Base-by-base conservation (phyloP, 2,329 filamentous ascomycete species). In the Diaporthe amygdali region DNA sequence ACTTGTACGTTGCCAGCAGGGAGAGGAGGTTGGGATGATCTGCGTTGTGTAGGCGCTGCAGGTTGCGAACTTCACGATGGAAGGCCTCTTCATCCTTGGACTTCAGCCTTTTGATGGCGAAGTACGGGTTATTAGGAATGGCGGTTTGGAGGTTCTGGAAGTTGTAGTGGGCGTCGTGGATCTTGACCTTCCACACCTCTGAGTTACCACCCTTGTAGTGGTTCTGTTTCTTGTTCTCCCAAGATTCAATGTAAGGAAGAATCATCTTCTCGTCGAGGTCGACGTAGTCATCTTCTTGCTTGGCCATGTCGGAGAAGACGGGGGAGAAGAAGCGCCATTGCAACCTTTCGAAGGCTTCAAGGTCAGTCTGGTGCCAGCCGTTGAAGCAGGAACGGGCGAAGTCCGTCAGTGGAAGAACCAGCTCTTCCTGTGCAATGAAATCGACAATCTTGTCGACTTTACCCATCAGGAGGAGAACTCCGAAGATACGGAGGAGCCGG, bases 141-240 rank as follows among this genome's bases (percentile, higher is more conserved):
- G 63, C 49, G 4, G 59, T 52, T 27, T 61, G 66, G 10, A 73
- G 27, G 25, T 73, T 72, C 46, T 71, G 41, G n/a, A 73, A 73
- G n/a, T 63, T 72, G 41, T 73, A 55, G 44, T 73, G 72, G 5
- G 70, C 67, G n/a, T 69, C 69, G 55, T 72, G 70, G 27, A 73
- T 71, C 34, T 72, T 72, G 55, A 73, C 72, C 55, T 71, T 71
- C 67, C 70, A 73, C 25, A 73, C 72, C 17, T 73, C 72, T 1
- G 72, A 73, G 54, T 72, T 73, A 66, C 72, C 72, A 52, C 72
- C 72, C 49, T 71, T 71, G 67, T 69, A 72, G 44, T 73, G 72
- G 54, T 73, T 71, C 32, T 68, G 59, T 17, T 70, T 68, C 44
- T 70, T 56, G 55, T 70, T 68, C 54, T 73, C 56, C 67, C 69